Base-by-base conservation (phyloP, 345 rosid genomes). In the Melaleuca alternifolia region DNA sequence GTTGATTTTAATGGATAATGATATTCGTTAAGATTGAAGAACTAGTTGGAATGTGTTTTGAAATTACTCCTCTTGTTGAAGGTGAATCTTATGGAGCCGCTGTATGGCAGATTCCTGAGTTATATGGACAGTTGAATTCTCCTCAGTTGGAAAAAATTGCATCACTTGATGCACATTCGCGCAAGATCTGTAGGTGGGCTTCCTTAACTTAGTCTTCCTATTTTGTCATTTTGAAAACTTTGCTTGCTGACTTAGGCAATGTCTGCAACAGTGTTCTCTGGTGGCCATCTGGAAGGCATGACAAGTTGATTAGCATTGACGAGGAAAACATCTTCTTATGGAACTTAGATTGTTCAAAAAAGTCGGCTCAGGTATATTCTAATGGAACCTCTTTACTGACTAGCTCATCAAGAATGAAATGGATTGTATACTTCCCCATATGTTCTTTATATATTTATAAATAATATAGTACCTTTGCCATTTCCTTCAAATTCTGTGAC, bases 101-200 rank as follows among this genome's bases (percentile, higher is more conserved):
- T 18, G 92, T 95, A 75, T 97, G 99, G 99, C 98, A 92, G 91
- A 96, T 97, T 71, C 99, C 98, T n/a, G 99, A 97, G 94, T 86
- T 97, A 75, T 94, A 96, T 85, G 98, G 99, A 82, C 99, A 95
- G 84, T 62, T 92, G 57, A 96, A 89, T 92, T 96, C 98, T 5
- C 98, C 98, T 85, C 99, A 96, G 57, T 75, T 94, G 92, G 99
- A 95, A 91, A 92, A 89, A 82, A 88, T 94, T 85, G 96, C 99
- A 5, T 93, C 94, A 18, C 99, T 97, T 86, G 98, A 96, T 94
- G 92, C 91, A 41, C 98, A 94, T 89, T 93, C 83, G 89, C 92
- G 96, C 79, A 96, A 95, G 94, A 92, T 96, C 82, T 94, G 93
- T 89, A 93, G 98, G 98, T 94, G 91, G 93, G 95, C 90, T 89